Conservation (phyloP, 805 yeast genomes). For the Spathaspora arborariae region DNA sequence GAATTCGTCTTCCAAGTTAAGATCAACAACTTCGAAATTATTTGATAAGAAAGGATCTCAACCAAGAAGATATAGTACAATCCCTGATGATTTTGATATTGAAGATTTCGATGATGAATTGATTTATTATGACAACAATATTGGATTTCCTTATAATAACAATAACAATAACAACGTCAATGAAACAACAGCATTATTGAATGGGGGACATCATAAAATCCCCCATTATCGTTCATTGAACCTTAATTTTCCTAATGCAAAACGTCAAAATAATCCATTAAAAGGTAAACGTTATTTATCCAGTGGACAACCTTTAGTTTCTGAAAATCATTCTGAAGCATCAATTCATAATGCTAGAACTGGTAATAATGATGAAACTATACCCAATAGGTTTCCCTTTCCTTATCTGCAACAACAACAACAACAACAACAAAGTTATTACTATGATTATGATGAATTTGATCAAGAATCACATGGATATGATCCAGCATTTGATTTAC, state of each 20-base stretch:
- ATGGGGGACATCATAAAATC: slow-evolving; percentile 19
- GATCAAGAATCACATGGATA: slow-evolving; percentile 28
- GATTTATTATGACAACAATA: slow-evolving; percentile 41
- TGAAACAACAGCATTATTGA: slow-evolving; percentile 30
- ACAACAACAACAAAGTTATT: slow-evolving; percentile 17
- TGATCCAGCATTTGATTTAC: slow-evolving; percentile 9
- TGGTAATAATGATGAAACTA: slow-evolving; percentile 5
- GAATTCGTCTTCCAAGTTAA: slow-evolving; percentile 37
- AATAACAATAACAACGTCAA: slow-evolving; percentile 17
- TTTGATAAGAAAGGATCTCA: slow-evolving; percentile 73
- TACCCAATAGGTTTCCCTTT: slow-evolving; percentile 32
- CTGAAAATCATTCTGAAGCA: slow-evolving; percentile 6
- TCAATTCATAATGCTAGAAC: slow-evolving; percentile 10
- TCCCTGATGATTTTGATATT: slow-evolving; percentile 57
- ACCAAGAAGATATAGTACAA: slow-evolving; percentile 68
- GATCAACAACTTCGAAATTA: slow-evolving; percentile 69
- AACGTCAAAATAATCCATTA: slow-evolving; percentile 13
- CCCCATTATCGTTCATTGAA: slow-evolving; percentile 42
- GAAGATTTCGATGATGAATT: slow-evolving; percentile 55
- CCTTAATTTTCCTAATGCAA: slow-evolving; percentile 23
- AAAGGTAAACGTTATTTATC: slow-evolving; percentile 36
- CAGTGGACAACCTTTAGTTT: slow-evolving; percentile 27
- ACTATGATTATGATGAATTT: slow-evolving; percentile 38
- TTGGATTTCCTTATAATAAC: slow-evolving; percentile 33
- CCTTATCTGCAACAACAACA: slow-evolving; percentile 23